phyloP scores from a whole-genome alignment of 2,329 filamentous ascomycete species.

The Microdochium paspali region DNA sequence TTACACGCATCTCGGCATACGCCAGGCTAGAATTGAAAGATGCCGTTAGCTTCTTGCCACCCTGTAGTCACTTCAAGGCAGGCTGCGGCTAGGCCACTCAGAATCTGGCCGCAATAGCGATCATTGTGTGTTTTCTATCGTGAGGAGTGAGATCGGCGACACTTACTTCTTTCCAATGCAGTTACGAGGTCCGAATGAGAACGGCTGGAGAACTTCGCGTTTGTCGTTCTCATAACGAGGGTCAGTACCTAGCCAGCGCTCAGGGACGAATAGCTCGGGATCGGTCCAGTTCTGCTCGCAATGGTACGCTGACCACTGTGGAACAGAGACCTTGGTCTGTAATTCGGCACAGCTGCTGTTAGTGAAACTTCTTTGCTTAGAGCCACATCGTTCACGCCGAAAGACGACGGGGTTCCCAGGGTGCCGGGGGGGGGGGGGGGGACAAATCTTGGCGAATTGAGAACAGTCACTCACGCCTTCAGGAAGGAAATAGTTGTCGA shows the following conservation, averaged over 20 bases:
- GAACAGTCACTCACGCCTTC: neutral
- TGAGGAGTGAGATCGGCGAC: no score
- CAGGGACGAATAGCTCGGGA: conserved; percentile 25
- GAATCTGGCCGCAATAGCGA: no score
- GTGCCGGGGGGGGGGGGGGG: no score
- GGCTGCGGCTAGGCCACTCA: no score
- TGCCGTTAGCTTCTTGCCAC: neutral
- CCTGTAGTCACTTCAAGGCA: no score
- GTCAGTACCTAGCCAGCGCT: conserved; percentile 23
- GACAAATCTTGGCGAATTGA: neutral
- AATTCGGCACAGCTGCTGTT: no score
- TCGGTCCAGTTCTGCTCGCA: conserved; percentile 22
- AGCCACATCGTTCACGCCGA: no score
- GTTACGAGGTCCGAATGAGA: conserved; percentile 26
- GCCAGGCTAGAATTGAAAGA: conserved; percentile 19
- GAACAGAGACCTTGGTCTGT: neutral
- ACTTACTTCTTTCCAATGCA: conserved; percentile 30
- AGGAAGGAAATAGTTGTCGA: neutral
- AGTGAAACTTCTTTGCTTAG: no score
- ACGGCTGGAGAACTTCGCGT: conserved; percentile 24
- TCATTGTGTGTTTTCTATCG: no score
- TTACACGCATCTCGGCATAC: conserved; percentile 30
- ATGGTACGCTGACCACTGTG: conserved; percentile 4
- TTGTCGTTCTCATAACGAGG: conserved; percentile 20
- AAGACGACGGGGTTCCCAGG: no score